These are phyloP conservation scores for Bathelium albidoporum DNA, from an alignment of 495 filamentous ascomycete species.

Conservation along the genomic window DNA sequence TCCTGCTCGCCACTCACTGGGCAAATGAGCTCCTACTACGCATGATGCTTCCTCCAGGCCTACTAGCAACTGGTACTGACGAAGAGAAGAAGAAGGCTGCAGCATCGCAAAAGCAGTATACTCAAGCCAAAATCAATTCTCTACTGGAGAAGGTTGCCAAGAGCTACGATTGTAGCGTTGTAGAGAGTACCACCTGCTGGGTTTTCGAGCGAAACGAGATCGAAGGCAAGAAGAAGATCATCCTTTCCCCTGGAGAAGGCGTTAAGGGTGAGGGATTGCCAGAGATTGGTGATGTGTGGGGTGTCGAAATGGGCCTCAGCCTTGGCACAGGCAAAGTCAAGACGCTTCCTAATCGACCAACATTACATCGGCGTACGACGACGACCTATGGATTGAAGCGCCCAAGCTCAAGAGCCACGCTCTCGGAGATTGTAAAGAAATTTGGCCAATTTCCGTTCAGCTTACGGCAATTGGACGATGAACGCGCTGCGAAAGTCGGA, in stretches of 20 bases:
- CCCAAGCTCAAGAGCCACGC: slow-evolving; percentile 75
- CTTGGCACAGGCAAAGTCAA: slow-evolving; percentile 91
- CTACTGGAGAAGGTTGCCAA: slow-evolving; percentile 87
- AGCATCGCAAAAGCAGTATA: slow-evolving; percentile 57
- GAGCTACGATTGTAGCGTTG: slow-evolving; percentile 80
- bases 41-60: slow-evolving; percentile 78
- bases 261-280: slow-evolving; percentile 85
- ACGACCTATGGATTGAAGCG: slow-evolving; percentile 88
- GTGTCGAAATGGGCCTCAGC: slow-evolving; percentile 88
- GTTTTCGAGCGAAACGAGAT: slow-evolving; percentile 93
- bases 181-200: slow-evolving; percentile 97
- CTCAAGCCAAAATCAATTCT: slow-evolving; percentile 72
- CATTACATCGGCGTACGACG: slow-evolving; percentile 82
- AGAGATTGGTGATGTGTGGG: slow-evolving; percentile 93
- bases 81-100: slow-evolving; percentile 92
- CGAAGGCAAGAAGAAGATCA: slow-evolving; percentile 96
- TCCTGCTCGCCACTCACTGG: slow-evolving; percentile 84
- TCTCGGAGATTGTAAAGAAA: slow-evolving; percentile 90
- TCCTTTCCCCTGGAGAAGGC: slow-evolving; percentile 72
- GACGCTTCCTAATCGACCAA: slow-evolving; percentile 72
- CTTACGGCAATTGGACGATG: slow-evolving; percentile 91
- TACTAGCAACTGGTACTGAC: slow-evolving; percentile 71
- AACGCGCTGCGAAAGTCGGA: slow-evolving; percentile 90
- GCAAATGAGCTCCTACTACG: slow-evolving; percentile 90
- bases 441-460: slow-evolving; percentile 98